Base-by-base conservation (phyloP, 257 asterid genomes). In the Solanum rostratum region DNA sequence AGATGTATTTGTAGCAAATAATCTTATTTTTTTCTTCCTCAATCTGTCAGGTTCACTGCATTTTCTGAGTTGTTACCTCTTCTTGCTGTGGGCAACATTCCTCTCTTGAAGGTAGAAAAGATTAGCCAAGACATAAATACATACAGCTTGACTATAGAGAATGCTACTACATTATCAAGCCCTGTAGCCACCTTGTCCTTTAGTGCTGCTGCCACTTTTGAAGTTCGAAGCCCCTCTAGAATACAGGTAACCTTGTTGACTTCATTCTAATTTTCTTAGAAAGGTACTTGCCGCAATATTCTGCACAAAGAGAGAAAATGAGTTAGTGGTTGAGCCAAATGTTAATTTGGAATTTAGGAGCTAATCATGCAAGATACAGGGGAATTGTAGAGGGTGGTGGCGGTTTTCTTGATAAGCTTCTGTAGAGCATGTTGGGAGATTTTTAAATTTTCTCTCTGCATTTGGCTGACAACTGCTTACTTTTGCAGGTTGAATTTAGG, bases 61-160 rank as follows among this genome's bases (percentile, higher is more conserved):
- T 92, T 90, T 92, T 95, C 98, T 18, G 99, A 97, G 87, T 88
- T 97, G 84, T 87, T 97, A 89, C 99, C 99, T 79, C 97, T 97
- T 81, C 95, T 97, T 83, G 98, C 98, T 84, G 90, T 89, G 62
- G 88, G 96, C 87, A 93, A 87, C 86, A 84, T 93, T 82, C 99
- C 98, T 18, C 73, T 85, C 55, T 90, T 97, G 89, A 97, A 93
- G 91, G 97, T 97, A 71, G 96, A 97, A 86, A 91, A 91, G 93
- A 97, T 97, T 85, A 79, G 84, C 68, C 99, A 97, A 90, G 90
- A 90, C 82, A 90, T 97, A 14, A 85, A 95, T 87, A 85, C 98
- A 50, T 87, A 89, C 82, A 92, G 86, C 90, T 91, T 89, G 81
- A 91, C 92, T 85, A 93, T 97, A 60, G 97, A 93, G 43, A 97